phyloP scores from a whole-genome alignment of 208 protist genomes.

The Trypanosoma avium region DNA sequence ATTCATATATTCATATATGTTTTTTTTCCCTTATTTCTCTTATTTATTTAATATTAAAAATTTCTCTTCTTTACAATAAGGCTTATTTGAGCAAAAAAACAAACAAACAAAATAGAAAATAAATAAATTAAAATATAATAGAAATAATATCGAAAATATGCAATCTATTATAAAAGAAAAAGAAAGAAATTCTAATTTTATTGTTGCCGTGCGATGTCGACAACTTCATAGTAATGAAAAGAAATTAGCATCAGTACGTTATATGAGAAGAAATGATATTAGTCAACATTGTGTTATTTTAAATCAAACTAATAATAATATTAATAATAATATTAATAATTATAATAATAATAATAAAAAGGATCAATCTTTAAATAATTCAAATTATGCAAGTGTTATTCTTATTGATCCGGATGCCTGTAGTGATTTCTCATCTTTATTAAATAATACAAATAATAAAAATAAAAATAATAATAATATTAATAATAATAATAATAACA shows the following conservation, averaged over 20 bases:
- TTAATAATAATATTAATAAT: neutral
- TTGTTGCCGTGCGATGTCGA: constrained; percentile 16
- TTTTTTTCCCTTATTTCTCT: too few relatives aligned
- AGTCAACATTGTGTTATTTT: constrained; percentile 1
- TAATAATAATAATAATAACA: too few relatives aligned
- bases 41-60: too few relatives aligned
- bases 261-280: neutral
- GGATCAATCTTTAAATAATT: too few relatives aligned
- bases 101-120: too few relatives aligned
- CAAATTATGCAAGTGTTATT: neutral
- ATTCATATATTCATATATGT: too few relatives aligned
- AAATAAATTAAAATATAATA: too few relatives aligned
- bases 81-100: too few relatives aligned
- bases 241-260: neutral
- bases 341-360: too few relatives aligned
- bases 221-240: neutral
- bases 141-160: too few relatives aligned
- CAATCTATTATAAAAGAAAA: neutral
- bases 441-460: neutral
- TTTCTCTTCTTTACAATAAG: too few relatives aligned
- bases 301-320: neutral
- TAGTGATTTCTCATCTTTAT: neutral
- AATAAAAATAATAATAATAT: neutral
- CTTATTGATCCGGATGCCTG: neutral
- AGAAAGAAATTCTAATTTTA: neutral